Conservation (phyloP, 2,329 filamentous ascomycete genomes). For the Dactylellina sp. region DNA sequence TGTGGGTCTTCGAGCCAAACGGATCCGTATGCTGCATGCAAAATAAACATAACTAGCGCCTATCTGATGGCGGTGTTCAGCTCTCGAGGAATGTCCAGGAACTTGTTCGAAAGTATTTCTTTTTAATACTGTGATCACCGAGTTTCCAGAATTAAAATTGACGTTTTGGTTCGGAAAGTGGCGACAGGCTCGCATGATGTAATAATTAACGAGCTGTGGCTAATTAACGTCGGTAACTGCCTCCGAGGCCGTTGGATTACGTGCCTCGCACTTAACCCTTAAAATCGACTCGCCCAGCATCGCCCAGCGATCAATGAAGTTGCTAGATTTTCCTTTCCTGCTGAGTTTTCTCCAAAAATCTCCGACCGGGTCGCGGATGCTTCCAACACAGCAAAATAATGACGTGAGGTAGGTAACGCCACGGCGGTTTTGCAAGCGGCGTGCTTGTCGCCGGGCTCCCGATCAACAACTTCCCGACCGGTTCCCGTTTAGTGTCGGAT, state of each 20-base stretch:
- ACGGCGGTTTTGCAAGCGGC: neutral
- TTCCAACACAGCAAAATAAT: constrained; percentile 2
- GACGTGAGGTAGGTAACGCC: constrained; percentile 3
- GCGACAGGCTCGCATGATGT: constrained; percentile 13
- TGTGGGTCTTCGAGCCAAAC: too few species aligned
- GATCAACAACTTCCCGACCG: constrained; percentile 1
- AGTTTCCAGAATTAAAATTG: neutral
- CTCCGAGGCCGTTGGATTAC: too few species aligned
- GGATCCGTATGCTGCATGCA: too few species aligned
- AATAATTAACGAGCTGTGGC: constrained; percentile 18
- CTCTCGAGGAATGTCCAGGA: too few species aligned
- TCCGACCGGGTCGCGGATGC: constrained; percentile 1
- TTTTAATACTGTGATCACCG: neutral
- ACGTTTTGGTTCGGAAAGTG: neutral
- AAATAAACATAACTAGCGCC: too few species aligned
- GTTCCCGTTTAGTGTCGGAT: constrained; percentile 22
- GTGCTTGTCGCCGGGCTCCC: neutral
- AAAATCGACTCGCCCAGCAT: neutral
- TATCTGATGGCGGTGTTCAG: too few species aligned
- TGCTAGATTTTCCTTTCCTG: neutral
- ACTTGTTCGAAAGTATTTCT: too few species aligned
- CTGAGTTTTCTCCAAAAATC: neutral
- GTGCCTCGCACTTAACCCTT: neutral
- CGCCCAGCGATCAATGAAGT: neutral
- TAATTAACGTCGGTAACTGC: constrained; percentile 10